Conservation (phyloP, 768 basidiomycete species). For the Pleurotus sapidus region DNA sequence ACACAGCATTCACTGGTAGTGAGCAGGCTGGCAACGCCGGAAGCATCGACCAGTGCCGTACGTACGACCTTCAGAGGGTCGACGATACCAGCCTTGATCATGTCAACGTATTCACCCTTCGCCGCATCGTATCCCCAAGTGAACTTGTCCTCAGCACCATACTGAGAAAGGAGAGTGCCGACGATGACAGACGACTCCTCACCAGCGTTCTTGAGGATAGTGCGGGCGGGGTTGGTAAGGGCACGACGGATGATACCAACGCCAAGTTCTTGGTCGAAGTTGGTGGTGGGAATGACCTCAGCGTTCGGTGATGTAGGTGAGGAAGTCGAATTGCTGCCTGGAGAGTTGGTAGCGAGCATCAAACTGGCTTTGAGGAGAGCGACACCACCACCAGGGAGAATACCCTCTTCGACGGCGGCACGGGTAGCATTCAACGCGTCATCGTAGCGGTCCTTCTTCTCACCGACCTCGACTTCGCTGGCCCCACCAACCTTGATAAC, state of each 20-base stretch:
- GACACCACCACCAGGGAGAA: slow-evolving; percentile 94
- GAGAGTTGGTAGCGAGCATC: slow-evolving; percentile 57
- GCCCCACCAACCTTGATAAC: slow-evolving; percentile 97
- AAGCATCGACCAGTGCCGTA: slow-evolving; percentile 89
- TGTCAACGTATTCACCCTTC: slow-evolving; percentile 91
- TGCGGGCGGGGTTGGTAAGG: slow-evolving; percentile 77
- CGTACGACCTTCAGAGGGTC: slow-evolving; percentile 96
- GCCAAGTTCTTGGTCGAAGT: slow-evolving; percentile 98
- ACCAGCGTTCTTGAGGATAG: slow-evolving; percentile 91
- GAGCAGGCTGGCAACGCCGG: slow-evolving; percentile 89
- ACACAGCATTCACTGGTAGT: slow-evolving; percentile 93
- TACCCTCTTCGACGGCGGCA: slow-evolving; percentile 97
- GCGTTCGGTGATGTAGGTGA: slow-evolving; percentile 53
- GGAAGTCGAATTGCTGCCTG: slow-evolving; percentile 43
- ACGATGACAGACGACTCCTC: slow-evolving; percentile 94
- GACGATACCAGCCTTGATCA: slow-evolving; percentile 92
- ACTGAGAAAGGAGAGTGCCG: slow-evolving; percentile 73
- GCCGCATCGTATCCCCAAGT: slow-evolving; percentile 87
- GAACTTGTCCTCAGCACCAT: slow-evolving; percentile 75
- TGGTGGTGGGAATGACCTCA: slow-evolving; percentile 70
- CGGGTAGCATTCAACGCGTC: slow-evolving; percentile 98
- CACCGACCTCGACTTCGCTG: slow-evolving; percentile 93
- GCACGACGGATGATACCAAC: slow-evolving; percentile 90
- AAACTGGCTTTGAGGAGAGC: slow-evolving; percentile 86
- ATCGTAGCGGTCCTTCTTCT: slow-evolving; percentile 99